Base-by-base conservation (phyloP, 2,329 filamentous ascomycete species). In the Ophiostoma himal-ulmi region DNA sequence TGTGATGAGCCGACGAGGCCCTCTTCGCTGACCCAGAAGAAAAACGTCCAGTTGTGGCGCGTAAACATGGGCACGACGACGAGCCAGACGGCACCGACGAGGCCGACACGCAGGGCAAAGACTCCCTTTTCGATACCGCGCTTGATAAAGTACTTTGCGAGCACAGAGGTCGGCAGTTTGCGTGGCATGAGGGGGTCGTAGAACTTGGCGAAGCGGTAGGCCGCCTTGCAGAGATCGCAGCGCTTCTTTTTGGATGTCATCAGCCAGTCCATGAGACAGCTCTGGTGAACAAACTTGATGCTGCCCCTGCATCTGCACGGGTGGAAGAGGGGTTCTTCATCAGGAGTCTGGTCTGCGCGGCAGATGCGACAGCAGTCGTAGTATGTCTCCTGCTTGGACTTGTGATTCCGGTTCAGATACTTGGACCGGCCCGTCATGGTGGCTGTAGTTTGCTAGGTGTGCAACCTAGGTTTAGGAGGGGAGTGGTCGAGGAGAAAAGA, bases 191-290 rank as follows among this genome's bases (percentile, higher is more conserved):
- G 87, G 4, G 93, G 93, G 73, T 94, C 89, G 82, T 99, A 99
- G 54, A 99, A 87, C 81, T 99, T 99, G 69, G 95, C 99, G 83
- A 99, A 99, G 72, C 93, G 91, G 78, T 98, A 99, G 0, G 94
- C 90, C 2, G 95, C 99, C 83, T 99, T 99, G 88, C 95, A 99
- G 48, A 99, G 89, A 82, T 99, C 95, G 84, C 96, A 99, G 83
- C 99, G 92, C 80, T 98, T 98, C 86, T 99, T 99, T 79, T 99
- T 94, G 1, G 95, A 98, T 80, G 99, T 96, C 68, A 93, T 94
- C 30, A 99, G 85, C 95, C 95, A 99, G 81, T 98, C 94, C 91
- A 99, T 97, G 80, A 99, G 82, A 79, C 95, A 99, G 78, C 96
- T 92, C 80, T 99, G 95, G 79, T 99, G 95, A 73, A 99, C 95